A percentile compares a stretch with the other conserved stretches of the same genome.
These are phyloP conservation scores for Penicillium sp. DNA, from an alignment of 2,329 filamentous ascomycete genomes.

Conservation along the genomic window DNA sequence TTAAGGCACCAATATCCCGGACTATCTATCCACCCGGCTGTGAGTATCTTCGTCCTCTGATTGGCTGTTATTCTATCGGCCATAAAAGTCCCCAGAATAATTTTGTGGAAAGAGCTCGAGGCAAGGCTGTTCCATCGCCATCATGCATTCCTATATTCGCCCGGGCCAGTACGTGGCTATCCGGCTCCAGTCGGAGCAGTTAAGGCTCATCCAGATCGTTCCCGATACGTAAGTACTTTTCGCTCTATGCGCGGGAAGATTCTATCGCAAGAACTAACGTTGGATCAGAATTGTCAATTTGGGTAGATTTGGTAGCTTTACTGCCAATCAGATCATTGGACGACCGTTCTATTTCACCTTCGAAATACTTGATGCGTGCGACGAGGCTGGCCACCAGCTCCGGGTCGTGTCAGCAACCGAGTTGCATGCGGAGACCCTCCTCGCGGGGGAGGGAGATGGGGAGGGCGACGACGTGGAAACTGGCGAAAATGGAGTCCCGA, in stretches of 20 bases:
- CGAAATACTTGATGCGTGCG: conserved; percentile 72
- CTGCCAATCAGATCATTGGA: conserved; percentile 83
- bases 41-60: conserved; percentile 1
- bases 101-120: conserved; percentile 12
- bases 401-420: conserved; percentile 78
- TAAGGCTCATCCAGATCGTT: conserved; percentile 57
- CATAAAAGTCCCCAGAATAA: conserved; percentile 14
- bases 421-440: conserved; percentile 72
- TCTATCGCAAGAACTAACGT: conserved; percentile 8
- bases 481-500: conserved; percentile 43
- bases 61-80: conserved; percentile 10
- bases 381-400: conserved; percentile 62
- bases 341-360: conserved; percentile 89
- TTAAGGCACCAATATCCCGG: neutral
- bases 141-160: conserved; percentile 42
- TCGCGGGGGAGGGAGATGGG: conserved; percentile 46
- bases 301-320: conserved; percentile 89
- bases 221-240: conserved; percentile 61
- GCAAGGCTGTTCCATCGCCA: conserved; percentile 13
- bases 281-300: conserved; percentile 71
- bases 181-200: conserved; percentile 53
- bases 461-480: conserved; percentile 36
- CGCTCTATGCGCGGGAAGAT: conserved; percentile 8
- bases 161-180: conserved; percentile 38
- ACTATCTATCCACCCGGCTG: conserved; percentile 6